Evolutionary conservation across 768 basidiomycete genomes (phyloP), one percentile per base, ranked within the genome.

Genomic region (Gymnopilus dilepis): DNA sequence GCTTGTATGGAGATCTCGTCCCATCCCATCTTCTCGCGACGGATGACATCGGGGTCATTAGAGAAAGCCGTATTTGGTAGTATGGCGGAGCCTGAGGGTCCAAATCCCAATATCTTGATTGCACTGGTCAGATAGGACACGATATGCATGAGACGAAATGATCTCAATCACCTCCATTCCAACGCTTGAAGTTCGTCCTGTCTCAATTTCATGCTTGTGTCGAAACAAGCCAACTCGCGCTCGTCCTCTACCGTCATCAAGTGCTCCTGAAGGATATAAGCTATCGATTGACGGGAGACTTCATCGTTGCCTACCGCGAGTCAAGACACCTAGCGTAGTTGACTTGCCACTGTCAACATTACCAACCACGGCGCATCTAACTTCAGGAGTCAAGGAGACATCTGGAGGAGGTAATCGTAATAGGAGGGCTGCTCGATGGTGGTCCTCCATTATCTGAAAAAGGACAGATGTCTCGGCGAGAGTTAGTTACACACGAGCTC

Each of bases 131-230:
- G 38, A 34, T 28, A 8, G 12, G 7, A 24, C 19, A 22, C 7
- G 4, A 58, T 26, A 17, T 26, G 52, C 34, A 37, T 45, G 33
- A 41, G 40, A 61, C 54, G 17, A 43, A 24, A 15, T 9, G 34
- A 37, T 37, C 34, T 11, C 34, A 61, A 81, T 60, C 63, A 95
- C 94, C 84, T 99, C 97, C 90, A 97, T 96, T 21, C 97, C 97
- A 42, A 99, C 94, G 62, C 92, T 94, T 22, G 92, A 95, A 0
- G 97, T 99, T 53, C 97, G 80, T 6, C 97, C 97, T 19, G 91
- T 95, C 77, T 99, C 97, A 56, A 98, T 81, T 75, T 99, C 97
- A 70, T 99, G 97, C 73, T 98, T 97, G 73, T 99, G 97, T 57
- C 97, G 83, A 75, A 99, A 99, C 7, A 99, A 78, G 3, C 89